Evolutionary conservation across 164 flowering plant species (phyloP), one percentile per base, ranked within the genome.

Genomic region (Pachysandra terminalis): DNA sequence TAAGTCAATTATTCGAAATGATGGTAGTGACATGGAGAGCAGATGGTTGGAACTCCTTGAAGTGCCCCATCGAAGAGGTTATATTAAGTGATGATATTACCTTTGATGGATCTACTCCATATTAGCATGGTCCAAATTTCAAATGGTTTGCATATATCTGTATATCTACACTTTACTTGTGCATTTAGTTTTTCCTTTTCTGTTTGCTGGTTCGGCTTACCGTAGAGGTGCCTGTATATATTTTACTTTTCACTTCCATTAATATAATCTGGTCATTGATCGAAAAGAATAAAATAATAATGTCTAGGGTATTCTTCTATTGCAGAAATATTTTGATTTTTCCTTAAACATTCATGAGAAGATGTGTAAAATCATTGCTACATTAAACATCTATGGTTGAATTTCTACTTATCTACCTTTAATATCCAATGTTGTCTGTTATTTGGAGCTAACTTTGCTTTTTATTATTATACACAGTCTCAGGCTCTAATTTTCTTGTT

Each of bases 61-160:
- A 68, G 85, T 80, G 72, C 97, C 93, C 67, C 87, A 91, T 67
- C 83, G 73, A 63, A 84, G 81, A 89, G 97, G 97, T 89, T 80
- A 80, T 78, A 72, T 58, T 68, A 10, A 52, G 59, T 35, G 24
- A 13, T 58, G 73, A 57, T 13, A 68, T 15, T 53, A 16, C 1
- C 56, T 41, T 27, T 23, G 37, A 32, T 32, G 37, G 37, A 32
- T 32, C 37, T 32, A 32, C 3, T 32, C 37, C 37, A 32, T 32
- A 32, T 32, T 32, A 32, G 7, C 3, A 3, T 21, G 23, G 27
- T 56, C 14, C 45, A 56, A 7, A 22, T 56, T 56, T 22, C n/a
- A 56, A 19, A 25, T 21, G 21, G 26, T 19, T 56, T 22, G 5
- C 15, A 56, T 10, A 5, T 3, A 21, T 23, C 0, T 56, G 10